These are phyloP conservation scores for Prunus yedoensis DNA, from an alignment of 331 rosid species.

Conservation along the genomic window DNA sequence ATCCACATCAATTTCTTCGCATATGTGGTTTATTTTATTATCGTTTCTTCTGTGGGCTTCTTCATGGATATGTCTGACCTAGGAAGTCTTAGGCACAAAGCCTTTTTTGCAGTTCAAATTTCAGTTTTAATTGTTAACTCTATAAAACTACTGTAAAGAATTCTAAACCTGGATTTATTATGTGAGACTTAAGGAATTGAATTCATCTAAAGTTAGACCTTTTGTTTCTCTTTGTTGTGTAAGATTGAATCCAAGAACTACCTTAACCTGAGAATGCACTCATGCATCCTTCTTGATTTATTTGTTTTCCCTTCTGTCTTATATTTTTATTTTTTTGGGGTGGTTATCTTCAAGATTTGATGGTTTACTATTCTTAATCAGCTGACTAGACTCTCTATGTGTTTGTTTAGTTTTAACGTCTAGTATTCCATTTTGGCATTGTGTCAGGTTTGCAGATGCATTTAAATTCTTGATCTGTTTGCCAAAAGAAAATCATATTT, in stretches of 20 bases:
- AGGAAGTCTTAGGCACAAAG: not conserved
- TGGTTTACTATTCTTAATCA: slow-evolving; percentile 15
- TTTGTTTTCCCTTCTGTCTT: slow-evolving; percentile 2
- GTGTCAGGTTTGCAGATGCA: slow-evolving; percentile 84
- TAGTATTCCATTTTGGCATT: not conserved
- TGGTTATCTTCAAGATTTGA: not conserved
- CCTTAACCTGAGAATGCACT: not conserved
- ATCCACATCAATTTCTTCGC: not conserved
- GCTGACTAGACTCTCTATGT: not conserved
- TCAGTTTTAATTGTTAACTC: not conserved
- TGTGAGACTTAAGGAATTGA: not conserved
- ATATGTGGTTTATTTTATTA: not conserved
- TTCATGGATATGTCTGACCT: not conserved
- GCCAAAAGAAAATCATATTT: slow-evolving; percentile 71
- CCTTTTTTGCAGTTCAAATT: not conserved
- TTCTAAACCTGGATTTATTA: not conserved
- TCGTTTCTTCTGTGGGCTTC: not conserved
- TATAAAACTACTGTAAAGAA: not conserved
- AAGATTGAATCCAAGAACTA: not conserved
- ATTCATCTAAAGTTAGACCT: not conserved
- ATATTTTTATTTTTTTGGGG: too few species aligned
- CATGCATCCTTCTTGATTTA: not conserved
- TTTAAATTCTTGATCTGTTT: slow-evolving; percentile 62
- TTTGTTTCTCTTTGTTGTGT: not conserved
- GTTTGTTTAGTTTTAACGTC: not conserved